phyloP scores from a whole-genome alignment of 192 early-diverging fungal genomes.

The Backusella circina region DNA sequence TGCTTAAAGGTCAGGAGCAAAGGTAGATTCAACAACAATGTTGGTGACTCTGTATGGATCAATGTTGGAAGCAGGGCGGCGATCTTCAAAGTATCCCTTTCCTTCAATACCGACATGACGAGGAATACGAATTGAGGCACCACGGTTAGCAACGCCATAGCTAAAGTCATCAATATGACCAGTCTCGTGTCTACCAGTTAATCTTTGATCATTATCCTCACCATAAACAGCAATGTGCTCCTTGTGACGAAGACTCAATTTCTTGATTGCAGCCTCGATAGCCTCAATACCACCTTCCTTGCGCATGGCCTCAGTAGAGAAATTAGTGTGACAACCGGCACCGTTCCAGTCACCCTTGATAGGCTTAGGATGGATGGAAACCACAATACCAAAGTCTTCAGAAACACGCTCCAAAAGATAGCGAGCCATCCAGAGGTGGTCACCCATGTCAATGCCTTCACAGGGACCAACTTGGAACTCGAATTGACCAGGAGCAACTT shows the following conservation, averaged over 20 bases:
- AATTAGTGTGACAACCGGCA: constrained; percentile 57
- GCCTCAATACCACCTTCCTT: constrained; percentile 43
- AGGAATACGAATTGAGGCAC: constrained; percentile 56
- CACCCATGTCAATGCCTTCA: constrained; percentile 51
- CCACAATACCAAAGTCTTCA: constrained; percentile 54
- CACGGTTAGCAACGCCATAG: constrained; percentile 53
- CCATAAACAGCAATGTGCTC: constrained; percentile 58
- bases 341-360: constrained; percentile 59
- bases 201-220: constrained; percentile 51
- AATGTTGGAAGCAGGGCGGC: constrained; percentile 55
- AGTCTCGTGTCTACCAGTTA: constrained; percentile 53
- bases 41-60: constrained; percentile 52
- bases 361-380: constrained; percentile 56
- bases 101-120: constrained; percentile 49
- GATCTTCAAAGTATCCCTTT: constrained; percentile 55
- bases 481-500: constrained; percentile 54
- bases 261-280: constrained; percentile 53
- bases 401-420: constrained; percentile 49
- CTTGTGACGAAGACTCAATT: constrained; percentile 36
- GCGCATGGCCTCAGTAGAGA: constrained; percentile 49
- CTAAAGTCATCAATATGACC: constrained; percentile 48
- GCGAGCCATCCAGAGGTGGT: constrained; percentile 53
- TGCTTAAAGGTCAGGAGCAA: constrained; percentile 15
- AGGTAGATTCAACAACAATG: constrained; percentile 44
- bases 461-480: constrained; percentile 57